Evolutionary conservation across 768 basidiomycete genomes (phyloP), one percentile per base, ranked within the genome.

Genomic region (Phaffia australis): DNA sequence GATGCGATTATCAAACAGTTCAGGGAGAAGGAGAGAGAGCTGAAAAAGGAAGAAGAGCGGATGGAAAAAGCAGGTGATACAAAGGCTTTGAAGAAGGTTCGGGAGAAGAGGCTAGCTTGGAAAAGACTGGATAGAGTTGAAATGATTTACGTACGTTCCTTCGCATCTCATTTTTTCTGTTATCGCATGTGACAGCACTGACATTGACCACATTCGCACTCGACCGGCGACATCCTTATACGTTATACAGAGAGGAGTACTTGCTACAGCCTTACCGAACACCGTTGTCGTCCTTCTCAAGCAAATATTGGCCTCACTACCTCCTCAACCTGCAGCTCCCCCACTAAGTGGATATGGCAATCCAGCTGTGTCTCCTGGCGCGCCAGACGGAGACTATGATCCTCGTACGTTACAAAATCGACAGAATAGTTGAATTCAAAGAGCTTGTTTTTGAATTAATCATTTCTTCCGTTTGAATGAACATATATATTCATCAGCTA

Each of bases 211-310:
- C 11, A n/a, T 11, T 1, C 9, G 46, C 21, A 42, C 46, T 25
- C 27, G 14, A 11, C 51, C 19, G 55, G 46, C 56, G 50, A 11
- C 60, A 9, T 19, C 46, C 29, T 50, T 8, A 11, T 2, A 19
- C 15, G 21, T 35, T 62, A 62, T 29, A 51, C 74, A 98, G 94
- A 85, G 85, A 72, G 81, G 87, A 16, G 85, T 88, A 21, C 80
- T 98, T 35, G 88, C 59, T 18, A 62, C 92, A 2, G 84, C 86
- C 1, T 77, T 97, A 54, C 87, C 88, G 25, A 87, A 86, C 52
- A 91, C 90, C 84, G 93, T 97, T 2, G 82, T 97, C 14, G 93
- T 98, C 8, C 78, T 99, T 30, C 80, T 99, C 68, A 98, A 98
- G 76, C 80, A 97, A 16, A 79, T 99, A 18, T 79, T 99, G 57